Base-by-base conservation (phyloP, 495 filamentous ascomycete species). In the Aspergillus hancockii region DNA sequence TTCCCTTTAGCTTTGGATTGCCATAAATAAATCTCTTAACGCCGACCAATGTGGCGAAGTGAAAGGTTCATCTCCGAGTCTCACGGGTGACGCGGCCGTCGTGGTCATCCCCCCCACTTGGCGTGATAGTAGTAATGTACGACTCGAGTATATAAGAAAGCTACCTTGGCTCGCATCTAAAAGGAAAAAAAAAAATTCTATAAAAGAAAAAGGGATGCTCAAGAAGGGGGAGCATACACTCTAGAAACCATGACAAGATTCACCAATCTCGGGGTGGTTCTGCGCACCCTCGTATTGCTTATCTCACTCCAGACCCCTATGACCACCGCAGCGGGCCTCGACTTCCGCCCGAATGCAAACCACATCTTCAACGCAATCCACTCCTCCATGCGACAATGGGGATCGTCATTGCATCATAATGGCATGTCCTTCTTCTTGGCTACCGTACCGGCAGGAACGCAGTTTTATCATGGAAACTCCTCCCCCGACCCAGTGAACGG, bases 341-440 rank as follows among this genome's bases (percentile, higher is more conserved):
- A 43, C 0, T 53, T 49, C 23, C 51, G 61, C 21, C 55, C 58
- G 47, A 84, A 86, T 64, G 82, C 78, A 25, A 82, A 82, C 61
- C 77, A 82, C 50, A 86, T 89, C 56, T 89, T 89, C 78, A 90
- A 89, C 63, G 74, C 83, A 19, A 70, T 89, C 36, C 85, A 88
- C 61, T 82, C 82, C 28, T 84, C 87, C 19, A 83, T 86, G 80
- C 82, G 87, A 22, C 84, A 89, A 76, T 90, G 84, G 81, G 86
- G 85, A 8, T 88, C 86, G 1, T 85, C 85, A 0, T 66, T 88
- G 5, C 76, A 89, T 47, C 87, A 90, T 63, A 90, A 89, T 66
- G 86, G 86, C 53, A 84, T 88, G 74, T 88, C 85, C 0, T 74
- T 86, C 64, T 87, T 87, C 65, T 72, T 83, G 0, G 86, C 75